A percentile compares a stretch with the other conserved stretches of the same genome.
Conservation (phyloP, 768 basidiomycete species). For the Phanerochaete sordida region DNA sequence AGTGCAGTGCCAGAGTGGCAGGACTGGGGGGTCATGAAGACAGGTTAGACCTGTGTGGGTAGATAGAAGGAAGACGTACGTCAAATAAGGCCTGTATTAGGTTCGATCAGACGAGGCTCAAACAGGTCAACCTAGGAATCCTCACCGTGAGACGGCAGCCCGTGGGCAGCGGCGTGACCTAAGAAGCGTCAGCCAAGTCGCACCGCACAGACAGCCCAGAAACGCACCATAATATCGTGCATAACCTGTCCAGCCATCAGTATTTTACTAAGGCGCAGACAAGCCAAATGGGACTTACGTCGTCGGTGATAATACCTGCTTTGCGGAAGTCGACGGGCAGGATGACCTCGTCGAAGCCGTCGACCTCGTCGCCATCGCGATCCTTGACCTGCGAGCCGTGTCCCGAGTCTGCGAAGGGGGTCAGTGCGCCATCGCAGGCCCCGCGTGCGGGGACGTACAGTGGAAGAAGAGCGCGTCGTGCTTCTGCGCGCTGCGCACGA, state of each 20-base stretch:
- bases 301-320: slow-evolving; percentile 82
- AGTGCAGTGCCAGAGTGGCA: slow-evolving; percentile 91
- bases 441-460: slow-evolving; percentile 41
- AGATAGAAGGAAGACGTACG: slow-evolving; percentile 16
- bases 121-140: neutral
- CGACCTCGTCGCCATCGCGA: slow-evolving; percentile 75
- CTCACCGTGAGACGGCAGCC: slow-evolving; percentile 89
- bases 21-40: slow-evolving; percentile 40
- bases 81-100: slow-evolving; percentile 26
- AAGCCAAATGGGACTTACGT: slow-evolving; percentile 47
- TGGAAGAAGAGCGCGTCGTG: slow-evolving; percentile 92
- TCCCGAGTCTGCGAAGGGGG: slow-evolving; percentile 50
- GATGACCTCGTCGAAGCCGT: slow-evolving; percentile 87
- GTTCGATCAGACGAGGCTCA: neutral
- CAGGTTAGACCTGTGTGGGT: neutral
- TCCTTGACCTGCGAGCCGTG: slow-evolving; percentile 93
- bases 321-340: slow-evolving; percentile 75
- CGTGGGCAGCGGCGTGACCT: slow-evolving; percentile 61
- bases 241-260: slow-evolving; percentile 43
- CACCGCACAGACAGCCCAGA: neutral
- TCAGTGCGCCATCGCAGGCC: neutral
- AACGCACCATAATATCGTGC: slow-evolving; percentile 71
- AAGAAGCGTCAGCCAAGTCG: neutral
- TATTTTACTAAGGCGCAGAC: neutral
- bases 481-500: slow-evolving; percentile 73